These are phyloP conservation scores for Trametopsis cervina DNA, from an alignment of 768 basidiomycete species.

Conservation along the genomic window DNA sequence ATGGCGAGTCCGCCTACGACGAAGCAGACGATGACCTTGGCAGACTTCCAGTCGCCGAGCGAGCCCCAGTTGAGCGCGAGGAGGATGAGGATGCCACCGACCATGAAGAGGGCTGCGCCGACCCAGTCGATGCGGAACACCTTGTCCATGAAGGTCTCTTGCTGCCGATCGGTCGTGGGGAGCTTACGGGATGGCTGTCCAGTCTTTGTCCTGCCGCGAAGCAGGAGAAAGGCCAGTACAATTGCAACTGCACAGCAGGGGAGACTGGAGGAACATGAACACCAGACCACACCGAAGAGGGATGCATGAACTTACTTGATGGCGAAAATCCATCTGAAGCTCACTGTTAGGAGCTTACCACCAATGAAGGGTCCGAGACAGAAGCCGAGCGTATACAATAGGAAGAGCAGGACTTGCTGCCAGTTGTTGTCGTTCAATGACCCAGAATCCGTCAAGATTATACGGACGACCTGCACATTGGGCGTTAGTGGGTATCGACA, in stretches of 20 bases:
- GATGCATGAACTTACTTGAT: constrained; percentile 36
- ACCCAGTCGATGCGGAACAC: constrained; percentile 39
- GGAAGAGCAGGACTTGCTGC: constrained; percentile 34
- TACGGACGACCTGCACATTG: constrained; percentile 31
- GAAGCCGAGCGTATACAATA: constrained; percentile 38
- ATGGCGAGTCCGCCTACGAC: constrained; percentile 38
- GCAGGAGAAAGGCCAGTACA: constrained; percentile 33
- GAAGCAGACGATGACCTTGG: constrained; percentile 40
- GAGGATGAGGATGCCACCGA: constrained; percentile 37
- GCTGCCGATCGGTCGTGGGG: constrained; percentile 6
- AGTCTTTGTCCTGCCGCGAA: constrained; percentile 27
- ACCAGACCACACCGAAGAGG: constrained; percentile 1
- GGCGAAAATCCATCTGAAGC: constrained; percentile 48
- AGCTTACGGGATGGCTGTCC: constrained; percentile 9
- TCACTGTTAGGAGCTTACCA: constrained; percentile 32
- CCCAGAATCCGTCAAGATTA: constrained; percentile 36
- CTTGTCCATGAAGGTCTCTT: constrained; percentile 22
- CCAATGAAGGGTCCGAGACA: constrained; percentile 38
- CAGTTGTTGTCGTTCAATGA: constrained; percentile 37
- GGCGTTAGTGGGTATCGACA: not conserved
- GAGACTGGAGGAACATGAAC: constrained; percentile 24
- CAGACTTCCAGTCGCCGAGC: constrained; percentile 31
- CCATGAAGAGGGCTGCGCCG: constrained; percentile 37
- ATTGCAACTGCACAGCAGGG: constrained; percentile 32
- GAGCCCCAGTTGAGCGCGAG: constrained; percentile 48